Conservation (phyloP, 177 flowering plant species). For the Tripterygium wilfordii region DNA sequence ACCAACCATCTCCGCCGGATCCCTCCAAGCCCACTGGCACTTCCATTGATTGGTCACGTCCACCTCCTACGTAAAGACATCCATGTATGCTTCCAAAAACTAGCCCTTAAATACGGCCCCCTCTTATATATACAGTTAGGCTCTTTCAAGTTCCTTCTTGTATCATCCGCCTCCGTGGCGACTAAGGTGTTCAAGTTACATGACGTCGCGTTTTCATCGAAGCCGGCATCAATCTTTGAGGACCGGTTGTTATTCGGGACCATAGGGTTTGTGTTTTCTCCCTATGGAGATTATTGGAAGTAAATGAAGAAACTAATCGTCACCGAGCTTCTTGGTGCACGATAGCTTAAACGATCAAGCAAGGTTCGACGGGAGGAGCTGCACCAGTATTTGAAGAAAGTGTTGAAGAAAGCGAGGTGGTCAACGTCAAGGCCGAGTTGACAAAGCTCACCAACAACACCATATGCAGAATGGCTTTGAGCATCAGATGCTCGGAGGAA, state of each 20-base stretch:
- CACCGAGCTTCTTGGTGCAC: constrained; percentile 1
- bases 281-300: constrained; percentile 9
- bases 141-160: not conserved
- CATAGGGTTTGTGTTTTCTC: not conserved
- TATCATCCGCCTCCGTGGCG: constrained; percentile 6
- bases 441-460: constrained; percentile 10
- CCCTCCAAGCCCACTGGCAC: constrained; percentile 1
- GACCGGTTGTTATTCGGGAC: not conserved
- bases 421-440: constrained; percentile 8
- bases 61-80: not conserved
- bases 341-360: not conserved
- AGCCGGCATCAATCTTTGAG: not conserved
- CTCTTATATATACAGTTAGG: constrained; percentile 3
- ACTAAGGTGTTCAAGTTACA: constrained; percentile 4
- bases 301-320: no score
- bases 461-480: not conserved
- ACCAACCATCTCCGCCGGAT: not conserved
- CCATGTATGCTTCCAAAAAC: not conserved
- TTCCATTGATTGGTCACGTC: constrained; percentile 6
- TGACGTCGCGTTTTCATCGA: not conserved
- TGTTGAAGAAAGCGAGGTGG: constrained; percentile 1
- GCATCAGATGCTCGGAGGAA: no score
- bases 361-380: constrained; percentile 3
- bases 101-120: constrained; percentile 3
- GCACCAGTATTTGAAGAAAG: not conserved